phyloP scores from a whole-genome alignment of 78 protist genomes.

The Trichosphaerium sp. region DNA sequence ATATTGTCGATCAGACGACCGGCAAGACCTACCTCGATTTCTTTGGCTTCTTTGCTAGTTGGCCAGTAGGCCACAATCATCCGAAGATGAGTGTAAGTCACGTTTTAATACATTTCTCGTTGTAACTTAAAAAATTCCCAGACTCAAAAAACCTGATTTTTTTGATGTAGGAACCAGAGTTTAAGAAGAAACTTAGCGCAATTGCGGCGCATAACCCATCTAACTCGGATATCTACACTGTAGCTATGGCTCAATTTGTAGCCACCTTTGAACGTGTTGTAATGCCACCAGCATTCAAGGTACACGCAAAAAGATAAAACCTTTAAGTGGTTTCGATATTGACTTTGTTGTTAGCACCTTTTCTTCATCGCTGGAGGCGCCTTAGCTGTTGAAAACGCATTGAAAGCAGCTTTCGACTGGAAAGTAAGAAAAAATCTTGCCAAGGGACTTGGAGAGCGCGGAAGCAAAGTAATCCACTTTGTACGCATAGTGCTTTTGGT shows the following conservation, averaged over 20 bases:
- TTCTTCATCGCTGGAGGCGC: constrained; percentile 8
- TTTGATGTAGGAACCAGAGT: background rate
- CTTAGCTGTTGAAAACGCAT: constrained; percentile 4
- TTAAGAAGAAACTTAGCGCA: background rate
- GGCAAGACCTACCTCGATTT: constrained; percentile 6
- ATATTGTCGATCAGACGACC: background rate
- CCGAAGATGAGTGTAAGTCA: constrained; percentile 11
- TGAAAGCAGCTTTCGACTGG: constrained; percentile 17
- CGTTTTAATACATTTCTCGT: no score
- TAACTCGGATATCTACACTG: constrained; percentile 14
- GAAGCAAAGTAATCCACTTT: constrained; percentile 4
- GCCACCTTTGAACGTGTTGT: constrained; percentile 17
- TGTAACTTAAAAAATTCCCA: no score
- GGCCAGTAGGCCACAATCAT: constrained; percentile 14
- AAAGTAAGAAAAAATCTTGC: background rate
- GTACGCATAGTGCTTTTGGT: no score
- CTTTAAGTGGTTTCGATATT: background rate
- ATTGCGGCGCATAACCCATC: constrained; percentile 8
- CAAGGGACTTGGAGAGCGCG: constrained; percentile 3
- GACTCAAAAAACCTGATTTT: no score
- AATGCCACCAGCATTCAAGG: constrained; percentile 5
- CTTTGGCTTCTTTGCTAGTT: constrained; percentile 3
- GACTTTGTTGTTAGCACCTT: background rate
- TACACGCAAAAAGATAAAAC: no score
- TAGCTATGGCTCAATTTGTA: constrained; percentile 13